A percentile compares a stretch with the other conserved stretches of the same genome.
Conservation (phyloP, 1,139 yeast species). For the Debaryomycetaceae sp. region DNA sequence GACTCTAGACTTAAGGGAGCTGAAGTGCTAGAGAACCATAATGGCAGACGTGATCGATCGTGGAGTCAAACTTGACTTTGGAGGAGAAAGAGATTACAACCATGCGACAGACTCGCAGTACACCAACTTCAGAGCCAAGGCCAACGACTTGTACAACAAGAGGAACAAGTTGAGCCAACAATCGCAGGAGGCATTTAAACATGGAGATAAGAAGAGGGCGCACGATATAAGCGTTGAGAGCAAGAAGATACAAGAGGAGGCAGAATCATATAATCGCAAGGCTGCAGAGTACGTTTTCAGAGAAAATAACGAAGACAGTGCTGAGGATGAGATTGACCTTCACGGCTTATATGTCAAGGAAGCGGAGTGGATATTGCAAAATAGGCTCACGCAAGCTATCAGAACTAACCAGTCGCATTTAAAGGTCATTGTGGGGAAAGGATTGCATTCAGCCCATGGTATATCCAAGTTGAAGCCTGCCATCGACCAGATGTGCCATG, state of each 20-base stretch:
- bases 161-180: constrained; percentile 55
- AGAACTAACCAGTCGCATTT: constrained; percentile 54
- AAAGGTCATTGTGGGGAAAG: constrained; percentile 90
- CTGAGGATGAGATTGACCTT: constrained; percentile 81
- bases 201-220: constrained; percentile 72
- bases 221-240: constrained; percentile 69
- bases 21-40: not conserved
- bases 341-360: constrained; percentile 92
- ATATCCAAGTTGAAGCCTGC: constrained; percentile 91
- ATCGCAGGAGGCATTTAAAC: constrained; percentile 73
- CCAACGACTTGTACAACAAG: constrained; percentile 62
- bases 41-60: constrained; percentile 27
- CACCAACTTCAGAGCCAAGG: constrained; percentile 60
- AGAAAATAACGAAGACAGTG: constrained; percentile 84
- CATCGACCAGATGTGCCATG: constrained; percentile 68
- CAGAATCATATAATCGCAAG: constrained; percentile 65
- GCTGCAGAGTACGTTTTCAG: constrained; percentile 92
- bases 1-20: too few relatives aligned
- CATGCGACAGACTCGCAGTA: constrained; percentile 71
- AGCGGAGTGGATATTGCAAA: constrained; percentile 73
- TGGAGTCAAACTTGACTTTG: constrained; percentile 36
- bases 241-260: constrained; percentile 54
- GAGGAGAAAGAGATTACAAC: constrained; percentile 53
- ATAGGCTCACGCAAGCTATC: constrained; percentile 66
- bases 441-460: constrained; percentile 76